Conservation (phyloP, 371 early-diverging fungal species). For the Saksenaea vasiformis region DNA sequence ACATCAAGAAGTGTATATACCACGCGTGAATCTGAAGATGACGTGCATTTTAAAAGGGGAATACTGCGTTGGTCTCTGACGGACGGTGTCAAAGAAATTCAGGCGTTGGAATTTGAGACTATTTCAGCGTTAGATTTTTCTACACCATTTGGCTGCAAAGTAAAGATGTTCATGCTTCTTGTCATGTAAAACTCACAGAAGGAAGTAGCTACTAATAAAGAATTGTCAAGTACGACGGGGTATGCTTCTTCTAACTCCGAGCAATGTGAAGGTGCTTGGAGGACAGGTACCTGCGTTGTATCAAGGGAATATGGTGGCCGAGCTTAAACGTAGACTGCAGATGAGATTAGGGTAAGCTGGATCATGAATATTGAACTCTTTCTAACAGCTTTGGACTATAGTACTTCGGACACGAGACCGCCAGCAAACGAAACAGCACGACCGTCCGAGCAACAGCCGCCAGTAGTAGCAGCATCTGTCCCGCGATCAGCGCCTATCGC, state of each 20-base stretch:
- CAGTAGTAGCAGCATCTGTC: background rate
- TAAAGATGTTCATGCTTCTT: constrained; percentile 3
- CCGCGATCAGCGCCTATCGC: background rate
- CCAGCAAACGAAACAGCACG: background rate
- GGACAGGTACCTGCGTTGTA: constrained; percentile 32
- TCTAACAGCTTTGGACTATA: background rate
- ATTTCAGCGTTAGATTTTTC: constrained; percentile 29
- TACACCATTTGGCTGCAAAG: constrained; percentile 48
- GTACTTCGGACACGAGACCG: no score
- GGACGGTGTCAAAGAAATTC: constrained; percentile 34
- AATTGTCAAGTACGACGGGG: constrained; percentile 36
- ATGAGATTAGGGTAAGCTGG: constrained; percentile 19
- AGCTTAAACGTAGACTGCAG: constrained; percentile 29
- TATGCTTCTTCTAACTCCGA: constrained; percentile 28
- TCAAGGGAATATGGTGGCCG: constrained; percentile 31
- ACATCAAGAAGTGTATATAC: constrained; percentile 34
- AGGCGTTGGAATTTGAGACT: constrained; percentile 34
- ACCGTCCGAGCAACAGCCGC: background rate
- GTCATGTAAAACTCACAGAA: no score
- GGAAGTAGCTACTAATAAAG: constrained; percentile 31
- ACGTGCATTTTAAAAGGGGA: constrained; percentile 31
- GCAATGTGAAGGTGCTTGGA: constrained; percentile 33
- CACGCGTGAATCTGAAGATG: constrained; percentile 15
- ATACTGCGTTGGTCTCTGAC: constrained; percentile 37
- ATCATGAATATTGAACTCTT: background rate